Conservation (phyloP, 2,329 filamentous ascomycete genomes). For the Neofusicoccum kwambonambiense region DNA sequence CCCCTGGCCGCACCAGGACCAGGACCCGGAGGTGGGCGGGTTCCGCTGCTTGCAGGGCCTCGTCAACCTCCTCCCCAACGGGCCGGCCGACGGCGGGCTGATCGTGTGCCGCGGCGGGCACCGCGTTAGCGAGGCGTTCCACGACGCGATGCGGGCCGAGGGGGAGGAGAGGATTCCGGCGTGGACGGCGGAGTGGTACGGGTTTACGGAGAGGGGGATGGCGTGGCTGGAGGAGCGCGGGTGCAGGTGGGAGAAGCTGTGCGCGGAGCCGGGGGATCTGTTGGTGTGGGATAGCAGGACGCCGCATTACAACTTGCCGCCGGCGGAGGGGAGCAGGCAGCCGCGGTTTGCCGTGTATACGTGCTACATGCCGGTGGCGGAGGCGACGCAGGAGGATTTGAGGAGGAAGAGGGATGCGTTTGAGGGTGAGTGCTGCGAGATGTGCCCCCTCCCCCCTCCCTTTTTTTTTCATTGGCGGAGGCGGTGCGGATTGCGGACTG, state of each 20-base stretch:
- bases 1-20: slow-evolving; percentile 49
- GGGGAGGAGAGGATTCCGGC: slow-evolving; percentile 29
- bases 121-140: slow-evolving; percentile 36
- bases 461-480: too few species aligned
- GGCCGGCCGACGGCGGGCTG: slow-evolving; percentile 48
- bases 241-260: slow-evolving; percentile 40
- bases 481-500: background rate
- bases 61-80: slow-evolving; percentile 46
- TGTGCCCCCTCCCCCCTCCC: too few species aligned
- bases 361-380: slow-evolving; percentile 37
- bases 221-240: slow-evolving; percentile 44
- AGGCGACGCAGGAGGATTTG: slow-evolving; percentile 35
- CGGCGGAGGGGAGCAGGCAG: slow-evolving; percentile 30
- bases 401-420: slow-evolving; percentile 32
- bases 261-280: slow-evolving; percentile 44
- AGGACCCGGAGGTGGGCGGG: slow-evolving; percentile 42
- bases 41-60: slow-evolving; percentile 46
- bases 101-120: slow-evolving; percentile 46
- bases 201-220: slow-evolving; percentile 44
- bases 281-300: slow-evolving; percentile 49
- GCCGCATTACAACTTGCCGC: slow-evolving; percentile 42
- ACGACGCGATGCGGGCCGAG: slow-evolving; percentile 23
- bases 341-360: slow-evolving; percentile 35
- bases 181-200: slow-evolving; percentile 40
- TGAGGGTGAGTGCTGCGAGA: background rate